Evolutionary conservation across 2,329 filamentous ascomycete species (phyloP), one percentile per base, ranked within the genome.

Genomic region (Fusarium cyanostomum): DNA sequence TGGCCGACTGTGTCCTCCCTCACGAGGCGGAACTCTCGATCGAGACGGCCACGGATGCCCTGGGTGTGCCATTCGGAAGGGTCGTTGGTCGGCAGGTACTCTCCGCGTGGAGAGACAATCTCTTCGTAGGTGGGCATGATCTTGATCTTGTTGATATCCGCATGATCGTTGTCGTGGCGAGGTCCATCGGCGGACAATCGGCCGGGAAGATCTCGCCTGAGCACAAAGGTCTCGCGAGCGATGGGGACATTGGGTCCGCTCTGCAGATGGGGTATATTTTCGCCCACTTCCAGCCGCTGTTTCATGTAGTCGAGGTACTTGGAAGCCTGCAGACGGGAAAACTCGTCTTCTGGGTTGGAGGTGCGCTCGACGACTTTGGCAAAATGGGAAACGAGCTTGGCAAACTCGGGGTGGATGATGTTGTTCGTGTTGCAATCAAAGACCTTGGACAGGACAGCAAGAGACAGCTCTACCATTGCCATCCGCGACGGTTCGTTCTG

Each of bases 1-100:
- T 84, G 80, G 0, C 82, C 82, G 3, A 86, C 74, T 0, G 80
- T 84, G 61, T 87, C 84, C 69, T 86, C 82, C 3, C 84, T 78
- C 2, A 86, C 69, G 1, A 87, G 77, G 13, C 85, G 79, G 44
- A 87, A 87, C 51, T 86, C 80, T 52, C 80, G 75, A 68, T 87
- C 84, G 0, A 87, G 69, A 1, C 84, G 77, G 3, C 84, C 82
- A 5, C 70, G 72, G 10, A 82, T 76, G 2, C 82, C 80, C 4
- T 70, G 63, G 57, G 62, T 56, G 43, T 71, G 80, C 66, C 74
- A 78, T 9, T 4, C 33, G 1, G 48, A 51, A 3, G 48, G 48
- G 21, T 43, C 9, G 5, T 42, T 51, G 8, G 48, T 51, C 1
- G 37, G 48, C 1, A 51, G 9, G 8, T 51, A 51, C 5, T 51